These are phyloP conservation scores for Sugiyamaella floridensis DNA, from an alignment of 805 yeast species.

Conservation along the genomic window DNA sequence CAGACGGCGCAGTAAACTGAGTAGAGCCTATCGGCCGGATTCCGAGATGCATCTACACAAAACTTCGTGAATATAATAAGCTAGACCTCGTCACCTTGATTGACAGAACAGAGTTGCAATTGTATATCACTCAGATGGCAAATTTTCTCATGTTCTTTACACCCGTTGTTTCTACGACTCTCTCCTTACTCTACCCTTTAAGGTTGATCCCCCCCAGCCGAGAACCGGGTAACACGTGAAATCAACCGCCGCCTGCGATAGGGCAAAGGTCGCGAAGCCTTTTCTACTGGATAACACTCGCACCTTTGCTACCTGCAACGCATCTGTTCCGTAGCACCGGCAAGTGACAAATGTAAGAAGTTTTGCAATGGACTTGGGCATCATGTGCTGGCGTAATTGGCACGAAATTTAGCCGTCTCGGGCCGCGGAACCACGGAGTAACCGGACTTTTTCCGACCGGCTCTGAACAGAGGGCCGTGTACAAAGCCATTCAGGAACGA, in stretches of 20 bases:
- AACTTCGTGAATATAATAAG: too few relatives aligned
- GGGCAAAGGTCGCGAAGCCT: not conserved
- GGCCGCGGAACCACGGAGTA: too few relatives aligned
- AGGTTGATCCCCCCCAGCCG: not conserved
- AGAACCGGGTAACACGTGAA: not conserved
- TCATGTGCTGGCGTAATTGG: not conserved
- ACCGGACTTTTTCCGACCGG: too few relatives aligned
- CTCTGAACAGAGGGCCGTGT: not conserved
- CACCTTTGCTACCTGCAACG: not conserved
- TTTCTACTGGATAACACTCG: not conserved
- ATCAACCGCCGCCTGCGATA: not conserved
- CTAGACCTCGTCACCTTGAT: too few relatives aligned
- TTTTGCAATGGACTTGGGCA: not conserved
- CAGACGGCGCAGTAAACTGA: too few relatives aligned
- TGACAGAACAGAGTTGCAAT: too few relatives aligned
- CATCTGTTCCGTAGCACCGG: not conserved
- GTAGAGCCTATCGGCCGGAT: too few relatives aligned
- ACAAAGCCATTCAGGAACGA: not conserved
- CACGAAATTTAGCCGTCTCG: not conserved
- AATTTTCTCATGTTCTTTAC: too few relatives aligned
- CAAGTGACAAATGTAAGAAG: not conserved
- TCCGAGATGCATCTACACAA: too few relatives aligned
- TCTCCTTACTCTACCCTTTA: not conserved
- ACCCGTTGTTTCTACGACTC: not conserved
- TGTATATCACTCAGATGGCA: too few relatives aligned